Percentiles rank a stretch among this genome's conserved stretches.
Conservation (phyloP, 2,329 filamentous ascomycete genomes). For the Furcasterigmium furcatum region DNA sequence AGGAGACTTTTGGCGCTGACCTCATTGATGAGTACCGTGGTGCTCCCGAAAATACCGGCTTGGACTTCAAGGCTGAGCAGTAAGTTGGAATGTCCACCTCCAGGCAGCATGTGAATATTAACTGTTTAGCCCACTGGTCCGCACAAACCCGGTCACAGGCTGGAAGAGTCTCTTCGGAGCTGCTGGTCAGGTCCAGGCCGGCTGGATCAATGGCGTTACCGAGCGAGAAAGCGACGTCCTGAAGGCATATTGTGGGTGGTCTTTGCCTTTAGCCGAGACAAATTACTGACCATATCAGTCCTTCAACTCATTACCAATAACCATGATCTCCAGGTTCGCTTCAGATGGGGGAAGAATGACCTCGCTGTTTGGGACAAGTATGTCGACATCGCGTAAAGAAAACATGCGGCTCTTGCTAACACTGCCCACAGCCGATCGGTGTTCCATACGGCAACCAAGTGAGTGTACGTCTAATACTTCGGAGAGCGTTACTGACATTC, state of each 20-base stretch:
- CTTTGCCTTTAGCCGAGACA: not conserved
- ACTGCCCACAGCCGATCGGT: too few relatives aligned
- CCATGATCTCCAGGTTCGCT: constrained; percentile 25
- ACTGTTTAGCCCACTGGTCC: constrained; percentile 39
- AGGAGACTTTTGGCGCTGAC: constrained; percentile 31
- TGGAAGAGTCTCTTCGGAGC: constrained; percentile 54
- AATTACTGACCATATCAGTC: constrained; percentile 9
- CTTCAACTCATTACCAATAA: constrained; percentile 21
- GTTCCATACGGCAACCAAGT: constrained; percentile 24
- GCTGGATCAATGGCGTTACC: constrained; percentile 44
- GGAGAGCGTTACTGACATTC: not conserved
- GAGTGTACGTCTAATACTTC: constrained; percentile 1
- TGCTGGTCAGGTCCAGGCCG: constrained; percentile 40
- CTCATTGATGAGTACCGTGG: constrained; percentile 19
- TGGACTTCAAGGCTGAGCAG: constrained; percentile 3
- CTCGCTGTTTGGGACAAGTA: constrained; percentile 25
- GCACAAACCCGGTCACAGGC: constrained; percentile 55
- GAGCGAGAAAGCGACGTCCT: constrained; percentile 31
- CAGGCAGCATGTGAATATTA: not conserved
- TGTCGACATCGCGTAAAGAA: too few relatives aligned
- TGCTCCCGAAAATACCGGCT: not conserved
- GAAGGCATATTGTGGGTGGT: constrained; percentile 17
- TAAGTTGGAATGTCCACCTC: too few relatives aligned
- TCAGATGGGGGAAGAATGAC: constrained; percentile 24
- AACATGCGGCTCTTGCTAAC: too few relatives aligned